These are phyloP conservation scores for Trichomonascus vanleenenianus DNA, from an alignment of 805 yeast genomes.

Conservation along the genomic window DNA sequence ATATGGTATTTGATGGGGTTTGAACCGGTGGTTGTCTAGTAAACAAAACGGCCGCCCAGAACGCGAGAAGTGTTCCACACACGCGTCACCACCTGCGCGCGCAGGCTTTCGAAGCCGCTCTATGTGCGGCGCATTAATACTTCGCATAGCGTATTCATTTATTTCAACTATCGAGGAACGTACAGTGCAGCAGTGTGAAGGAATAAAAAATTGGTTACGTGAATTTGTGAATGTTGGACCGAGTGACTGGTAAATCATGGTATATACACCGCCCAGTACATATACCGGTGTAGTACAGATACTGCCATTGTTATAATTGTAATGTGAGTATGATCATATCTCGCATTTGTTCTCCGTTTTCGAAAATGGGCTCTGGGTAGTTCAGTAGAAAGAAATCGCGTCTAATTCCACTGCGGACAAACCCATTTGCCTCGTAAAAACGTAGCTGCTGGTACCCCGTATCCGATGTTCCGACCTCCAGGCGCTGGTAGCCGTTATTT, in stretches of 20 bases:
- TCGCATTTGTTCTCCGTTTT: constrained; percentile 4
- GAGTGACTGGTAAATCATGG: too few species aligned
- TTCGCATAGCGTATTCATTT: too few species aligned
- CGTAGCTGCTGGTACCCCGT: constrained; percentile 4
- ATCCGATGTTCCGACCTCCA: constrained; percentile 1
- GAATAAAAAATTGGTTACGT: too few species aligned
- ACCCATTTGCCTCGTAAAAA: constrained; percentile 3
- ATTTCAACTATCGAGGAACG: neutral
- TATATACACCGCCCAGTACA: too few species aligned
- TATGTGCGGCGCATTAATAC: neutral
- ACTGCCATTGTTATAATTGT: neutral
- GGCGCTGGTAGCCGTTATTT: neutral
- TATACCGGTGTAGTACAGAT: too few species aligned
- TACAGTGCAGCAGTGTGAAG: too few species aligned
- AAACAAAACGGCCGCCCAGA: too few species aligned
- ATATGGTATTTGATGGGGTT: too few species aligned
- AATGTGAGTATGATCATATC: constrained; percentile 2
- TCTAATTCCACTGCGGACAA: neutral
- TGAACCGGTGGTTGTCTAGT: too few species aligned
- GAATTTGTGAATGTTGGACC: too few species aligned
- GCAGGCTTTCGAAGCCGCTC: neutral
- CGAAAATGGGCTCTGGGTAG: constrained; percentile 1
- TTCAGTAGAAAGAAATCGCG: neutral
- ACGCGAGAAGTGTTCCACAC: too few species aligned
- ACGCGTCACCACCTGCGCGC: too few species aligned